Conservation (phyloP, 306 rosid genomes). For the Prunus dulcis region DNA sequence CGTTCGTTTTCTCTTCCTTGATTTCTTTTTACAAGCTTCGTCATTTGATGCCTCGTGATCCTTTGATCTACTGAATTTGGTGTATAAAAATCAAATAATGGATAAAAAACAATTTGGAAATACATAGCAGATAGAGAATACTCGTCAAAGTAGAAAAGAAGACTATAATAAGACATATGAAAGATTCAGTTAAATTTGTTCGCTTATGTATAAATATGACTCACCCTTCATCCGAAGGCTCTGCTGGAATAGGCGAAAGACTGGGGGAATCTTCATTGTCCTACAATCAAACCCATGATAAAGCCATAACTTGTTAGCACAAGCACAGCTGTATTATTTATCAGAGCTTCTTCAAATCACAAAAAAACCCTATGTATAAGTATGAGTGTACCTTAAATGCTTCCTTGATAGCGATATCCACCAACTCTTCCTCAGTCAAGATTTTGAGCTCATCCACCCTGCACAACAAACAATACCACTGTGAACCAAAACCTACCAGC, state of each 20-base stretch:
- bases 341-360: neutral
- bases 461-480: conserved; percentile 9
- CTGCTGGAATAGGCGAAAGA: neutral
- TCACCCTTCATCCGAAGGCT: conserved; percentile 4
- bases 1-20: conserved; percentile 29
- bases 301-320: neutral
- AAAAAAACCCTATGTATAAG: neutral
- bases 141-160: neutral
- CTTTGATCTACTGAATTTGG: conserved; percentile 23
- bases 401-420: conserved; percentile 76
- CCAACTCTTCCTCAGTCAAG: conserved; percentile 64
- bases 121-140: neutral
- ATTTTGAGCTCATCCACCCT: conserved; percentile 80
- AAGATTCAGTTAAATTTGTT: neutral
- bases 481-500: neutral
- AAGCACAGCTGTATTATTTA: neutral
- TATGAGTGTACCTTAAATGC: conserved; percentile 37
- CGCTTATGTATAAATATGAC: neutral
- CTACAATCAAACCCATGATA: conserved; percentile 3
- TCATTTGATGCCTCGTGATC: conserved; percentile 12
- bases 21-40: conserved; percentile 9
- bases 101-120: neutral
- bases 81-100: neutral
- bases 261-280: neutral
- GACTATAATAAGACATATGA: neutral